phyloP scores from a whole-genome alignment of 1,284 basidiomycete genomes.

The Hemileia vastatrix region DNA sequence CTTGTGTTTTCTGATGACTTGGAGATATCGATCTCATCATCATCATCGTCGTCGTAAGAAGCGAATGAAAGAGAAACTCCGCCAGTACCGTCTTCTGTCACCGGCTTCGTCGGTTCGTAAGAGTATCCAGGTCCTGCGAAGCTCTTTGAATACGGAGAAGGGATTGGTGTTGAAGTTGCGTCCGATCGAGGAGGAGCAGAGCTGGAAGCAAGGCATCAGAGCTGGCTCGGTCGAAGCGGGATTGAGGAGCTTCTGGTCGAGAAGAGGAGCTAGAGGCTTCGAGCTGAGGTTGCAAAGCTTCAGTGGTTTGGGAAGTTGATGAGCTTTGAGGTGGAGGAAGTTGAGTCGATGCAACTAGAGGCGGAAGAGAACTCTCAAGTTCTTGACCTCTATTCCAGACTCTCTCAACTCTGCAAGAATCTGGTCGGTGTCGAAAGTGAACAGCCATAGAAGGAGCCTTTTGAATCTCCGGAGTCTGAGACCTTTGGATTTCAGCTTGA shows the following conservation, averaged over 20 bases:
- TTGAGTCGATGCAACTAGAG: slow-evolving; percentile 21
- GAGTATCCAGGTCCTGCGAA: not conserved
- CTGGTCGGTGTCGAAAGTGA: slow-evolving; percentile 35
- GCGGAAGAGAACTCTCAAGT: too few species aligned
- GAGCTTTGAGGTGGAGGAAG: not conserved
- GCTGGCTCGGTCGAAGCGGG: not conserved
- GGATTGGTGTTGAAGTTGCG: not conserved
- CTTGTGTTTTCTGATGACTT: not conserved
- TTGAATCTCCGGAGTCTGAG: slow-evolving; percentile 28
- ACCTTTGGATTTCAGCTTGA: not conserved
- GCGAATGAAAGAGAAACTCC: slow-evolving; percentile 32
- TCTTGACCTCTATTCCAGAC: too few species aligned
- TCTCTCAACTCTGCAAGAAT: too few species aligned
- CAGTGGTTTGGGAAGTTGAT: not conserved
- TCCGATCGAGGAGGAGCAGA: not conserved
- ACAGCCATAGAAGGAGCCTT: slow-evolving; percentile 25
- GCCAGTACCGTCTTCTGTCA: not conserved
- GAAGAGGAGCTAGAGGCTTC: not conserved
- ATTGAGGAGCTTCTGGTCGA: not conserved
- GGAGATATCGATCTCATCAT: slow-evolving; percentile 18
- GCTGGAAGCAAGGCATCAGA: not conserved
- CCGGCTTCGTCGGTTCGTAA: not conserved
- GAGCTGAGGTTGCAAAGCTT: not conserved
- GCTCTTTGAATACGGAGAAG: not conserved
- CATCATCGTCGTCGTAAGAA: slow-evolving; percentile 26